Base-by-base conservation (phyloP, 2,329 filamentous ascomycete species). In the Colletotrichum eleusines region DNA sequence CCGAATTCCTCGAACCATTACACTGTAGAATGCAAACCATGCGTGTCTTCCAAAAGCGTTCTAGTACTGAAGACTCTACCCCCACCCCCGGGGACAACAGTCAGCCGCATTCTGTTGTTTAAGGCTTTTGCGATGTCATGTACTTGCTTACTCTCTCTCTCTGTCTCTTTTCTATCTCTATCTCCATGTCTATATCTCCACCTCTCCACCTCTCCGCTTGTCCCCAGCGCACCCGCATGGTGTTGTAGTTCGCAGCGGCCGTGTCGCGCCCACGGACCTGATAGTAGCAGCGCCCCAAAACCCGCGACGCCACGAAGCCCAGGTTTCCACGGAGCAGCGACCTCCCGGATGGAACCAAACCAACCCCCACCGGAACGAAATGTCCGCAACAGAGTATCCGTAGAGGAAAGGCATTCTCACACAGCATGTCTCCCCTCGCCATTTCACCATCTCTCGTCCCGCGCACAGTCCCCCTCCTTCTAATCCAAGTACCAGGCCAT, bases 241-340 rank as follows among this genome's bases (percentile, higher is more conserved):
- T 20, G 9, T n/a, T n/a, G n/a, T n/a, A n/a, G n/a, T n/a, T n/a
- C n/a, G 18, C 38, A 20, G 18, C 14, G 16, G 33, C 11, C 26
- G 18, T 54, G 51, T 14, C 28, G 31, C 6, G 6, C 18, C 20
- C 51, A 54, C 51, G 26, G 51, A 54, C 31, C 51, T 20, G 28
- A 54, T 54, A 54, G 51, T 35, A n/a, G 7, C 51, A 35, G 35
- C 51, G 31, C 51, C 51, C 26, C 31, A 33, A n/a, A 54, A 35
- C n/a, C 51, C 51, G 11, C 51, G 31, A 26, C 46, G n/a, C n/a
- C n/a, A 48, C 46, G 20, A 28, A 23, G 11, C 46, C 16, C 40
- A 42, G 33, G 23, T 31, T 18, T 18, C 14, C 48, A 18, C 26
- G 14, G 48, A 51, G 28, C 50, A 53, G 9, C 11, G 6, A 28